Conservation (phyloP, 345 rosid species). For the Fremontodendron californicum region DNA sequence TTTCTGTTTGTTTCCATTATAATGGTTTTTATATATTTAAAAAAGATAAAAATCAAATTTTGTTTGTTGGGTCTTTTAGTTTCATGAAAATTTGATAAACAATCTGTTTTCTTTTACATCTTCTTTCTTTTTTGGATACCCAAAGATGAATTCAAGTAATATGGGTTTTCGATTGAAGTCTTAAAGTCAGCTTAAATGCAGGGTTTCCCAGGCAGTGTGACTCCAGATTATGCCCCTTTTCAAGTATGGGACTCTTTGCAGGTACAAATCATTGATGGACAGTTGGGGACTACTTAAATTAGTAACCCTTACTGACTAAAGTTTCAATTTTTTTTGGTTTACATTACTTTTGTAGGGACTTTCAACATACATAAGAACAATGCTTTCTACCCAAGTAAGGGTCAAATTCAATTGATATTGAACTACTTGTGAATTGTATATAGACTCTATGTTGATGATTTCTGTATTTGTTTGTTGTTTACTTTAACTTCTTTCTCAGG, state of each 20-base stretch:
- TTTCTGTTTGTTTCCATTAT: neutral
- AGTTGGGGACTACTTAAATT: neutral
- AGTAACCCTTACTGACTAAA: neutral
- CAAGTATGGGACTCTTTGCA: slow-evolving; percentile 93
- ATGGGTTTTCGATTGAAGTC: neutral
- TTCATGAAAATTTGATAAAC: neutral
- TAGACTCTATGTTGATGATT: neutral
- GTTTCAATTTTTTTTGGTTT: slow-evolving; percentile 1
- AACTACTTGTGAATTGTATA: neutral
- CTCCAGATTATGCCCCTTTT: slow-evolving; percentile 81
- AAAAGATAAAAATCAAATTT: neutral
- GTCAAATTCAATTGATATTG: slow-evolving; percentile 12
- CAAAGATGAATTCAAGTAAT: neutral
- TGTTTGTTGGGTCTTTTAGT: slow-evolving; percentile 4
- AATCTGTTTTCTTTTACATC: neutral
- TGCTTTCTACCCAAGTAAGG: slow-evolving; percentile 94
- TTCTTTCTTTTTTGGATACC: neutral
- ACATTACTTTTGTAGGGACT: slow-evolving; percentile 51
- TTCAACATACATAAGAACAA: slow-evolving; percentile 85
- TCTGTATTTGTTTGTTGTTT: neutral
- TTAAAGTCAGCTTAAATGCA: slow-evolving; percentile 23
- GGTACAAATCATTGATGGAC: slow-evolving; percentile 32
- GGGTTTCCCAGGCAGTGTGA: slow-evolving; percentile 90
- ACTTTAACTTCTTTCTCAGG: slow-evolving; percentile 36
- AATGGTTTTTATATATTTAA: neutral